Conservation (phyloP, 192 early-diverging fungal genomes). For the Umbelopsis sp. region DNA sequence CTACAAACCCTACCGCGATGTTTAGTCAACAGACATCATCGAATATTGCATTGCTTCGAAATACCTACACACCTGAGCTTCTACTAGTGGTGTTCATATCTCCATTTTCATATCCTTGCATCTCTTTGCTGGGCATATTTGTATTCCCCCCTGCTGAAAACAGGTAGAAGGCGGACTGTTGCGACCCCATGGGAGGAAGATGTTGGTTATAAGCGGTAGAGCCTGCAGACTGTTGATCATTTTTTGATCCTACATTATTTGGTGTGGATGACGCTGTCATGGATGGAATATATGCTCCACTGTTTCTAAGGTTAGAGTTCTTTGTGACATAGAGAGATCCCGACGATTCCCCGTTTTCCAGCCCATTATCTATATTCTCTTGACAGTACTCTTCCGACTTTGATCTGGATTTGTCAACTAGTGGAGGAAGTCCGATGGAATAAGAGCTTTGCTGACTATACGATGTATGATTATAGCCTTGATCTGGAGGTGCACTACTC, state of each 20-base stretch:
- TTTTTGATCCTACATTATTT: not conserved
- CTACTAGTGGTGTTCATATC: not conserved
- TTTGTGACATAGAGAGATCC: not conserved
- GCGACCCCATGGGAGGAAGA: constrained; percentile 1
- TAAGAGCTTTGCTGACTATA: not conserved
- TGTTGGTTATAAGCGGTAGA: not conserved
- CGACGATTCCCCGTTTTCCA: not conserved
- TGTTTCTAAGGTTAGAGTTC: not conserved
- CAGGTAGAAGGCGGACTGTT: not conserved
- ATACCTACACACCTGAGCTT: not conserved
- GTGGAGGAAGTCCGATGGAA: not conserved
- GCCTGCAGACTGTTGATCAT: not conserved
- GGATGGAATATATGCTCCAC: not conserved
- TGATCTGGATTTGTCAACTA: not conserved
- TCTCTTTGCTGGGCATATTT: constrained; percentile 6
- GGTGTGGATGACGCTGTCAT: not conserved
- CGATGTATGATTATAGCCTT: not conserved
- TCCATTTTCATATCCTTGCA: not conserved
- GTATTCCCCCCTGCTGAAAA: not conserved
- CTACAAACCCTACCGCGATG: not conserved
- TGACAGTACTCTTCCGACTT: not conserved
- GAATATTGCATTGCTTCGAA: too few relatives aligned
- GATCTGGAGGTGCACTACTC: constrained; percentile 3
- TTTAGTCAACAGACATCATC: too few relatives aligned
- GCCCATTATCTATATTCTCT: not conserved